phyloP scores from a whole-genome alignment of 2,329 filamentous ascomycete genomes.

The Claviceps pazoutovae region DNA sequence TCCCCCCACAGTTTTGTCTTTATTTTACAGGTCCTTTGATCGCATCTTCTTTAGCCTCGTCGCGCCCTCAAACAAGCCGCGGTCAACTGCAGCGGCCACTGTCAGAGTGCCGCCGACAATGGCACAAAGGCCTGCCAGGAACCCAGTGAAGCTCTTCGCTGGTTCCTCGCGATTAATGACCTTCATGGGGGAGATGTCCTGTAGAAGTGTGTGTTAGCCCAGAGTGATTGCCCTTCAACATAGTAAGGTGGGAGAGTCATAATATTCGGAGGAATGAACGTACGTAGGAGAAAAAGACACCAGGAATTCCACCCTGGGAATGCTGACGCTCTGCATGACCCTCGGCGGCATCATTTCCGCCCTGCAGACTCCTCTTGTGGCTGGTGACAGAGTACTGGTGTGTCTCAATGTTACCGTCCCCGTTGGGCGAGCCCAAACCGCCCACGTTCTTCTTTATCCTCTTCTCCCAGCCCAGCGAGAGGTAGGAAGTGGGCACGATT shows the following conservation, averaged over 20 bases:
- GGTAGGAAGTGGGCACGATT: constrained; percentile 89
- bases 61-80: constrained; percentile 79
- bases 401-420: constrained; percentile 78
- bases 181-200: constrained; percentile 99
- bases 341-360: constrained; percentile 72
- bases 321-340: constrained; percentile 89
- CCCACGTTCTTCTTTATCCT: constrained; percentile 20
- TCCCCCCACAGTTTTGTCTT: background rate
- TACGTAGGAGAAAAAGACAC: constrained; percentile 97
- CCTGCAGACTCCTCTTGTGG: constrained; percentile 76
- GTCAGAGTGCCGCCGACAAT: constrained; percentile 91
- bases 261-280: constrained; percentile 24
- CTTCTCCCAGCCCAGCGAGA: constrained; percentile 79
- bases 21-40: constrained; percentile 39
- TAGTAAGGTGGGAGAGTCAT: background rate
- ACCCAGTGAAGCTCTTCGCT: constrained; percentile 78
- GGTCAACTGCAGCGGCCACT: constrained; percentile 84
- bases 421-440: constrained; percentile 31
- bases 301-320: constrained; percentile 81
- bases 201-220: background rate
- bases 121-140: constrained; percentile 86
- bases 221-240: background rate
- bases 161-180: constrained; percentile 92
- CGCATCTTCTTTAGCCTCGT: constrained; percentile 78
- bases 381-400: constrained; percentile 98